phyloP scores from a whole-genome alignment of 148 eudicot species.

The Nyssa sinensis region DNA sequence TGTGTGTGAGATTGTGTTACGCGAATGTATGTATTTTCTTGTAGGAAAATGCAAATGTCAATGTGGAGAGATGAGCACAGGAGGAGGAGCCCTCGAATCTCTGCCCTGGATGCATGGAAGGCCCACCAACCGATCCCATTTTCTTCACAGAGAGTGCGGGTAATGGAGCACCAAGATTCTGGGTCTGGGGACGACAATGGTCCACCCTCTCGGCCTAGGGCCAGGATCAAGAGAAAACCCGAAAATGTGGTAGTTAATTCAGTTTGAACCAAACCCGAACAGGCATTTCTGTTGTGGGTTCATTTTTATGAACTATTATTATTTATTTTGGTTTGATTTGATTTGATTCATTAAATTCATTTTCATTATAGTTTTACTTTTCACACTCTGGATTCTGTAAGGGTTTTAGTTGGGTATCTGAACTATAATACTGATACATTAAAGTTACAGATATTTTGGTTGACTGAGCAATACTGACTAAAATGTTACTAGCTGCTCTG shows the following conservation, averaged over 20 bases:
- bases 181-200: background rate
- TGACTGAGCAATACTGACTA: background rate
- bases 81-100: conserved; percentile 45
- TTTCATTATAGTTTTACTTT: background rate
- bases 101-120: conserved; percentile 26
- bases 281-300: background rate
- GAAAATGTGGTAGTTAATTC: conserved; percentile 1
- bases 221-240: conserved; percentile 25
- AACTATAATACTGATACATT: no score
- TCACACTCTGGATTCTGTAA: background rate
- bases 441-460: background rate
- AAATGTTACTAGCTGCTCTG: background rate
- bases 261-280: background rate
- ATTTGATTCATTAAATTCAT: background rate
- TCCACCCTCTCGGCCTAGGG: conserved; percentile 6
- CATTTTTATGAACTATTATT: background rate
- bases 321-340: background rate
- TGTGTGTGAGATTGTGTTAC: no score
- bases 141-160: background rate
- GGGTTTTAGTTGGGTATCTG: background rate
- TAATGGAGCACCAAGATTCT: background rate
- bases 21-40: background rate
- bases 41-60: conserved; percentile 18
- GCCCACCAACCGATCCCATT: conserved; percentile 7
- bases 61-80: conserved; percentile 22